Conservation (phyloP, 768 basidiomycete species). For the Trametes maxima region DNA sequence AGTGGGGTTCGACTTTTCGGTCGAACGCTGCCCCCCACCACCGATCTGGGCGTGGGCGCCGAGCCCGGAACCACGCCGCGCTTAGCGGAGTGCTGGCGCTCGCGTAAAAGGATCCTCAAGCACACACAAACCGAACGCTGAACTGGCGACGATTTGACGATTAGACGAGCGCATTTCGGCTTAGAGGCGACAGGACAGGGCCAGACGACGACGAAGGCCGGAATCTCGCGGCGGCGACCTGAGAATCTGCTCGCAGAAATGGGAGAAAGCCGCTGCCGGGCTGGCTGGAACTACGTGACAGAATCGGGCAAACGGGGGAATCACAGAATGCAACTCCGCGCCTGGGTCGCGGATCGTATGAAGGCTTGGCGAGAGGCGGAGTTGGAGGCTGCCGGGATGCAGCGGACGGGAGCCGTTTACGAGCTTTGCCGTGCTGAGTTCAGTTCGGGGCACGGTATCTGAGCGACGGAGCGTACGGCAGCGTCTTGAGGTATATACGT, state of each 20-base stretch:
- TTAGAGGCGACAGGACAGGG: not conserved
- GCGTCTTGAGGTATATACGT: not conserved
- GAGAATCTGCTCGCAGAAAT: too few relatives aligned
- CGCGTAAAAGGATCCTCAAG: slow-evolving; percentile 12
- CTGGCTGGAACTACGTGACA: too few relatives aligned
- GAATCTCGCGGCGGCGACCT: not conserved
- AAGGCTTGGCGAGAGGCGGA: too few relatives aligned
- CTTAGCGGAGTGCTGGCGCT: not conserved
- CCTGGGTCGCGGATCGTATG: too few relatives aligned
- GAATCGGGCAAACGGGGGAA: too few relatives aligned
- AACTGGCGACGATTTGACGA: not conserved
- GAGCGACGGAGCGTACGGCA: not conserved
- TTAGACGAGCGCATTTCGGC: not conserved
- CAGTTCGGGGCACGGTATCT: not conserved
- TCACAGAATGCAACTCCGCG: too few relatives aligned
- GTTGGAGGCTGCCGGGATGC: too few relatives aligned
- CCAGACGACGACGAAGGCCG: slow-evolving; percentile 1
- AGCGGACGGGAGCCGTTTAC: too few relatives aligned
- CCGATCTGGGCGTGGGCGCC: not conserved
- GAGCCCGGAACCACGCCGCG: slow-evolving; percentile 2
- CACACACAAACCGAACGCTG: slow-evolving; percentile 13
- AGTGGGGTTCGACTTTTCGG: slow-evolving; percentile 7
- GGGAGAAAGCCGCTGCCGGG: too few relatives aligned
- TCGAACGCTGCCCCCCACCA: not conserved
- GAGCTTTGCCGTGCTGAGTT: too few relatives aligned